phyloP scores from a whole-genome alignment of 495 filamentous ascomycete species.

The Lophium mytilinum region DNA sequence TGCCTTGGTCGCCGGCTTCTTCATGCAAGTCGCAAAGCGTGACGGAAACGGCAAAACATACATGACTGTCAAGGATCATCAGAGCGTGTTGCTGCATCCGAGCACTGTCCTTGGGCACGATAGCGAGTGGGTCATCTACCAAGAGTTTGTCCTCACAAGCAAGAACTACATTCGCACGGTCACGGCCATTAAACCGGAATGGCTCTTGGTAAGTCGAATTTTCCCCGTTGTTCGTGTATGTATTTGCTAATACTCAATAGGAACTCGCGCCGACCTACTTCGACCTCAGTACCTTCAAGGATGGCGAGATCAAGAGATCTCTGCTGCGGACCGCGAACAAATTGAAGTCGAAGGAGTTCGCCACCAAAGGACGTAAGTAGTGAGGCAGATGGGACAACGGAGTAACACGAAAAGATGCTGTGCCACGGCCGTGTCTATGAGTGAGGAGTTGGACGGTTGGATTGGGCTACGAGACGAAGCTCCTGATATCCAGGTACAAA shows the following conservation, averaged over 20 bases:
- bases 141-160: conserved; percentile 94
- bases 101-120: conserved; percentile 78
- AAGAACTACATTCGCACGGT: conserved; percentile 79
- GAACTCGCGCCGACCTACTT: conserved; percentile 93
- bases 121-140: conserved; percentile 95
- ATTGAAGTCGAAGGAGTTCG: conserved; percentile 59
- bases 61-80: conserved; percentile 88
- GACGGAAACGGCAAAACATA: conserved; percentile 74
- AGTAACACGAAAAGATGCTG: too few species aligned
- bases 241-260: conserved; percentile 34
- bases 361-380: background rate
- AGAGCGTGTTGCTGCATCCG: conserved; percentile 85
- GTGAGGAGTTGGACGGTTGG: too few species aligned
- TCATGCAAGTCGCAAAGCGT: conserved; percentile 99
- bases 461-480: too few species aligned
- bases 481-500: too few species aligned
- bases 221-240: background rate
- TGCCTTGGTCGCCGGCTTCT: conserved; percentile 91
- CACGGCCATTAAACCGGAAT: conserved; percentile 61
- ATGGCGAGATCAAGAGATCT: conserved; percentile 75
- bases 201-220: conserved; percentile 69
- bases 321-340: conserved; percentile 68
- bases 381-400: too few species aligned
- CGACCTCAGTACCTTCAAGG: conserved; percentile 71
- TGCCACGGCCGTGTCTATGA: too few species aligned